Base-by-base conservation (phyloP, 192 early-diverging fungal genomes). In the Lobosporangium transversale region DNA sequence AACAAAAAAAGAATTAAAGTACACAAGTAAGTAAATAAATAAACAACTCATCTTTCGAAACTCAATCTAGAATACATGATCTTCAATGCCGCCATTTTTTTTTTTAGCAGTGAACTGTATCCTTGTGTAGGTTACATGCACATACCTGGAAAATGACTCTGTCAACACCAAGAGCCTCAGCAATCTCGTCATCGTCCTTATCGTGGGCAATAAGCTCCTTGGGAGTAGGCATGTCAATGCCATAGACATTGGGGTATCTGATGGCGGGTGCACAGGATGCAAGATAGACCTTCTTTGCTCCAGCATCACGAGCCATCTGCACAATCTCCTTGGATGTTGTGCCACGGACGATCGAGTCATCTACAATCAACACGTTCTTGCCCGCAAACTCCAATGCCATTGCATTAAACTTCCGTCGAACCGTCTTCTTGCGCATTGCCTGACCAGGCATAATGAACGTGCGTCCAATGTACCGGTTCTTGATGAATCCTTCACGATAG, bases 371-470 rank as follows among this genome's bases (percentile, higher is more conserved):
- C 21, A 99, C 98, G 80, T 95, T 98, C 81, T 98, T 98, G 44
- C 86, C 93, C 40, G 87, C 84, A 84, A 99, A 99, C 82, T 99
- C 98, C 50, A 95, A 88, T 35, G 91, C 86, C 98, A 99, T 99
- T 53, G 98, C 94, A 74, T 99, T 99, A 70, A 99, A 89, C 82
- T 99, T 99, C 79, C 96, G 89, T 26, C 96, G 81, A 31, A 99
- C 98, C 66, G 90, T 94, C 84, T 96, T 95, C 80, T 89, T 88
- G 51, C 92, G 84, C 84, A 87, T 88, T 58, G 90, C 88, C 81
- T 99, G 98, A 20, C 96, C 98, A 27, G 98, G 97, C 98, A 99
- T 99, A 67, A 99, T 99, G 68, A 99, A 99, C 20, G 98, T 98
- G 63, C 98, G 89, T 18, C 97, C 98, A 84, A 99, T 88, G 78